Evolutionary conservation across 139 green algal genomes (phyloP).

Genomic region (Tetradesmus lagerheimii): DNA sequence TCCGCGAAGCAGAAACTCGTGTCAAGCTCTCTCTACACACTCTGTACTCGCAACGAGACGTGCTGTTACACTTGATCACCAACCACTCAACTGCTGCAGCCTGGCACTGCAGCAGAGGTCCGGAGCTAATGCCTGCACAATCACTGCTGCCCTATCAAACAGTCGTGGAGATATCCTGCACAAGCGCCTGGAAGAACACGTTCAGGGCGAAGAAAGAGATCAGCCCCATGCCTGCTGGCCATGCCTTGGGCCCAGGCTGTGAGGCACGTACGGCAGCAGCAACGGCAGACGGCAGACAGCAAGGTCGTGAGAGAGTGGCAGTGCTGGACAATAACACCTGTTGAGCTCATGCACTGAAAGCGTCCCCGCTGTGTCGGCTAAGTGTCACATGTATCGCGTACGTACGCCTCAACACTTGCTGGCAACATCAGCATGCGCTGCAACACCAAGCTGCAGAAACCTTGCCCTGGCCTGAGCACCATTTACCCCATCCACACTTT

Average conservation of each 20-base stretch:
- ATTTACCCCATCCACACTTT: background rate
- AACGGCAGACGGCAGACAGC: background rate
- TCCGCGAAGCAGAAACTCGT: too few relatives aligned
- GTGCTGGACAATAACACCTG: background rate
- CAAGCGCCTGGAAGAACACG: conserved; percentile 61
- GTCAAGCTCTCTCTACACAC: background rate
- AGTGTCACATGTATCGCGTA: too few relatives aligned
- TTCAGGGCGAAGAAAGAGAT: conserved; percentile 70
- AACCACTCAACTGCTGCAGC: background rate
- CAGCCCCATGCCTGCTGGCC: conserved; percentile 64
- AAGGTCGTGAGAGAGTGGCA: too few relatives aligned
- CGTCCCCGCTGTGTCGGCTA: too few relatives aligned
- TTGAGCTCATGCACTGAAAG: too few relatives aligned
- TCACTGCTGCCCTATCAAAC: background rate
- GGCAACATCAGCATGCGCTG: too few relatives aligned
- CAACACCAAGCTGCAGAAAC: too few relatives aligned
- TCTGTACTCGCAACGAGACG: background rate
- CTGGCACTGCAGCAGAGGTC: background rate
- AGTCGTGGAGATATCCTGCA: conserved; percentile 19
- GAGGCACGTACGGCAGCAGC: background rate
- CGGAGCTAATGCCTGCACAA: background rate
- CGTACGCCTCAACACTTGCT: too few relatives aligned
- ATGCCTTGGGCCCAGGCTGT: conserved; percentile 61
- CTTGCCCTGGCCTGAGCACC: background rate
- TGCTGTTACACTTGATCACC: background rate